Evolutionary conservation across 164 flowering plant genomes (phyloP), one percentile per base, ranked within the genome.

Genomic region (Nelumbo lutea): DNA sequence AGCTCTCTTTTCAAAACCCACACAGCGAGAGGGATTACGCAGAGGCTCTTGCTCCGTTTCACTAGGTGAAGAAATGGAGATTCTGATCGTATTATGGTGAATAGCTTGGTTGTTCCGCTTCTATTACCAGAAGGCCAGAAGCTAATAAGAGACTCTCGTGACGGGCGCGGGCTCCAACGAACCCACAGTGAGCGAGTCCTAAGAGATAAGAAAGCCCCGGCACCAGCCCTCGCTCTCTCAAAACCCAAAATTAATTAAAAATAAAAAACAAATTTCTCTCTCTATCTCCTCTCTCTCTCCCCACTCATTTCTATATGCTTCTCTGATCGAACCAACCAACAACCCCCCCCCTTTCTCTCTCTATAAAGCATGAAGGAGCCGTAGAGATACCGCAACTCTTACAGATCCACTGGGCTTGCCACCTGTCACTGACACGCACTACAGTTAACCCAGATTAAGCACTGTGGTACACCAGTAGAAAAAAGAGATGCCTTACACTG

Each of bases 111-210:
- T 38, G 27, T 52, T 14, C 0, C 27, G 3, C 46, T 52, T 1
- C 39, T 11, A 8, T 62, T 0, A 27, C 27, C 27, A 27, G 27
- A 27, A 27, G 27, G 27, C 27, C 51, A 45, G 48, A n/a, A 45
- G 15, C 44, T 45, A 62, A 44, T 45, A 62, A 15, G 51, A 56
- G 56, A 3, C 61, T 5, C 74, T 71, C 75, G 78, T 75, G 78
- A 71, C 70, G 48, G 74, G 78, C 78, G 46, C 75, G 71, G 40
- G 14, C 47, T 67, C 68, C 75, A 52, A 75, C 40, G 74, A 67
- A 56, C 14, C 50, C 43, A 47, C 53, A 42, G 10, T 9, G 52
- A 13, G 42, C 42, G 27, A 10, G 38, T 15, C 47, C 11, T 40
- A 64, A 10, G 39, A 57, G 39, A 27, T 39, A 50, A 50, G 15